Evolutionary conservation across 2,329 filamentous ascomycete genomes (phyloP), one percentile per base, ranked within the genome.

Genomic region (Fusarium burgessii): DNA sequence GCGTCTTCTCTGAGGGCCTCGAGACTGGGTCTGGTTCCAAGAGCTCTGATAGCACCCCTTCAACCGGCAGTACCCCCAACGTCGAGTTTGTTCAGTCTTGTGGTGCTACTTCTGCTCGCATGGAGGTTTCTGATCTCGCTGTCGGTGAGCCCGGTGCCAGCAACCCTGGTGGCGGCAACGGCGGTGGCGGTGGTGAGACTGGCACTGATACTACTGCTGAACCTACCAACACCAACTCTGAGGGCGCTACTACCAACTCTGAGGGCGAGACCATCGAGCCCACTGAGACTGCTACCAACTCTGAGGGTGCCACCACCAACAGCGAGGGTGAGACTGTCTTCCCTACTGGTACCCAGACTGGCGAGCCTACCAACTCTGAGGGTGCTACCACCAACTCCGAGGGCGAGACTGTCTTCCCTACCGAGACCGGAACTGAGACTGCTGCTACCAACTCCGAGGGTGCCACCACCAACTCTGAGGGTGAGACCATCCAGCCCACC

Each of bases 161-260:
- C 6, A 20, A 32, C 11, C 27, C 27, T 29, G 46, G 33, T 11
- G 23, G 23, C 5, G 38, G 43, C 3, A 43, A 36, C 5, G 58
- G 59, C 4, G 23, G 5, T 12, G 45, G 59, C 6, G n/a, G 4
- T 12, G 45, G n/a, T 13, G 25, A 18, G 5, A 46, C 32, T 20
- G 58, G 27, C 1, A 36, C 81, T 15, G 83, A 81, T 5, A 81
- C 81, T 11, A 84, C 82, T 3, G 32, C 5, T 52, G 25, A 55
- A 14, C 36, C 51, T 18, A 55, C 60, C 15, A 27, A 40, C 20
- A 35, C 57, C 45, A 52, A 62, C 60, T 17, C 23, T 7, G 56
- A 62, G 32, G 43, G 43, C 2, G 45, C 29, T 17, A 59, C 59
- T 10, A 61, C 58, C 18, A 23, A 18, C 33, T 29, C 42, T 5